These are phyloP conservation scores for Ciborinia camelliae DNA, from an alignment of 2,329 filamentous ascomycete species.

Conservation along the genomic window DNA sequence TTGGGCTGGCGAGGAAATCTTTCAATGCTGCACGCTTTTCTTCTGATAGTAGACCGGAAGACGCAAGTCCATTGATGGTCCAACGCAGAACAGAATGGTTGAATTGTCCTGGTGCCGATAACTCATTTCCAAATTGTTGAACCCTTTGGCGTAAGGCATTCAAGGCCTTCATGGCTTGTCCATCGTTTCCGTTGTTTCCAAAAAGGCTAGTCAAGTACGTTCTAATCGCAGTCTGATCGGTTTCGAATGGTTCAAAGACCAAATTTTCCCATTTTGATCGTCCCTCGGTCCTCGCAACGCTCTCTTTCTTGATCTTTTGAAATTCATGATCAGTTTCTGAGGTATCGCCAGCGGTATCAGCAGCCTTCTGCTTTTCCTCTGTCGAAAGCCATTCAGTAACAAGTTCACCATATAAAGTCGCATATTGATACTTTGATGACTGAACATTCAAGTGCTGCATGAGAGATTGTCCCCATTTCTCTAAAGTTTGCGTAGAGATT, in stretches of 20 bases:
- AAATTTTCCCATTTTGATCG: slow-evolving; percentile 52
- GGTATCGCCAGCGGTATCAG: neutral
- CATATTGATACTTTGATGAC: slow-evolving; percentile 53
- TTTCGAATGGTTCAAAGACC: slow-evolving; percentile 50
- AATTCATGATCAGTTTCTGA: neutral
- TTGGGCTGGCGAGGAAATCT: slow-evolving; percentile 48
- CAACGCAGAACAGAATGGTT: slow-evolving; percentile 42
- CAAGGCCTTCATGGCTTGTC: slow-evolving; percentile 44
- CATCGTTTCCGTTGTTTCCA: slow-evolving; percentile 31
- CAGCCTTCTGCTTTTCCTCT: slow-evolving; percentile 20
- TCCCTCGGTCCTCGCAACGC: slow-evolving; percentile 42
- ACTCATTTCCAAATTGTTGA: slow-evolving; percentile 37
- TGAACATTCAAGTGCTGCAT: slow-evolving; percentile 47
- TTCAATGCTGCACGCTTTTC: slow-evolving; percentile 50
- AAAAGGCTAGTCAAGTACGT: slow-evolving; percentile 53
- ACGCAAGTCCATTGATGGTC: slow-evolving; percentile 48
- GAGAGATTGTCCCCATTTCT: slow-evolving; percentile 48
- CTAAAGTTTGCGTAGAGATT: slow-evolving; percentile 46
- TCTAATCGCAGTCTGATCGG: slow-evolving; percentile 46
- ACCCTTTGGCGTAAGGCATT: slow-evolving; percentile 42
- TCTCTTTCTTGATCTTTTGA: slow-evolving; percentile 41
- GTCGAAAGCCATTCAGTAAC: slow-evolving; percentile 52
- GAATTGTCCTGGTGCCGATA: slow-evolving; percentile 39
- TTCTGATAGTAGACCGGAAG: slow-evolving; percentile 49
- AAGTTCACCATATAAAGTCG: slow-evolving; percentile 52